Percentiles rank a stretch among this genome's conserved stretches.
Conservation (phyloP, 495 filamentous ascomycete genomes). For the Rhypophila decipiens region DNA sequence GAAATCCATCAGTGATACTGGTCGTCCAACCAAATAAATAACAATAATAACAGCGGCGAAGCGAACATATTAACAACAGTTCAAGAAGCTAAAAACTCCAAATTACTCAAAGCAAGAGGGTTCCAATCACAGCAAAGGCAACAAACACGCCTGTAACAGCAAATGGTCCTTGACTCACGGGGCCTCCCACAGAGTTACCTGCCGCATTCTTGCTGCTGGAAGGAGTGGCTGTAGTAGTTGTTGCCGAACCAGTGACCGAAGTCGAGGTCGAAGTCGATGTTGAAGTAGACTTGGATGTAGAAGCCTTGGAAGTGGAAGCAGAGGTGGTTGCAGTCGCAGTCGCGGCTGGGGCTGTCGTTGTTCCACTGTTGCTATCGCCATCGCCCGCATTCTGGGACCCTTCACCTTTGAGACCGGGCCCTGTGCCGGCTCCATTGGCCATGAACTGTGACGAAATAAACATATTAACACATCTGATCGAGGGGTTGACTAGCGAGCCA, state of each 20-base stretch:
- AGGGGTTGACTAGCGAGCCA: neutral
- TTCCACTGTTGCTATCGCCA: conserved; percentile 53
- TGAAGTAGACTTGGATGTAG: too few relatives aligned
- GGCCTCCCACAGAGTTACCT: conserved; percentile 33
- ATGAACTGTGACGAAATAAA: too few relatives aligned
- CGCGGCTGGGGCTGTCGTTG: conserved; percentile 53
- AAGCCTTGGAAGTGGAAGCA: too few relatives aligned
- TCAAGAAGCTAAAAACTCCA: too few relatives aligned
- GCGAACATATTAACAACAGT: neutral
- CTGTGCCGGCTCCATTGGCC: conserved; percentile 64
- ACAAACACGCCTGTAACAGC: conserved; percentile 48
- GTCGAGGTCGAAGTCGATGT: too few relatives aligned
- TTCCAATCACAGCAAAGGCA: conserved; percentile 58
- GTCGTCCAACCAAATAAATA: too few relatives aligned
- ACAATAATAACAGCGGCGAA: neutral
- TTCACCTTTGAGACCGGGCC: conserved; percentile 61
- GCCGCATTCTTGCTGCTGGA: conserved; percentile 23
- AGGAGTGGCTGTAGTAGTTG: conserved; percentile 1
- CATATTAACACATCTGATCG: neutral
- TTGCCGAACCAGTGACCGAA: conserved; percentile 27
- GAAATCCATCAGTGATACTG: neutral
- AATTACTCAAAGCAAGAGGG: conserved; percentile 37
- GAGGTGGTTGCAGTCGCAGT: conserved; percentile 26
- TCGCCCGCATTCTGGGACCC: conserved; percentile 66
- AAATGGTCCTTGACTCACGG: conserved; percentile 50